Evolutionary conservation across 2,329 filamentous ascomycete genomes (phyloP).

Genomic region (Pseudogymnoascus sp.): DNA sequence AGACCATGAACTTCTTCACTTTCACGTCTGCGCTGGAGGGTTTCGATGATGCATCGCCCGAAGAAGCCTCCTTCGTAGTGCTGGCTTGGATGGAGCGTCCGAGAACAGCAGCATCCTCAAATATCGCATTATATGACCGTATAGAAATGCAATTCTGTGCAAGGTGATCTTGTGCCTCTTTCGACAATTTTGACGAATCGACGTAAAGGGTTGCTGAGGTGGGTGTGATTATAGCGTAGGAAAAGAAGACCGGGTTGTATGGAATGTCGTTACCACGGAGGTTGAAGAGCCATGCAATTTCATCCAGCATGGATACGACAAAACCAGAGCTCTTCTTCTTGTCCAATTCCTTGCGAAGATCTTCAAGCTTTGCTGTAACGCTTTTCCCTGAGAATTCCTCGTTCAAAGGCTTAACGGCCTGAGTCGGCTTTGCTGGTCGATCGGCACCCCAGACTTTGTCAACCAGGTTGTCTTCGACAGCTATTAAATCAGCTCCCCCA

Average conservation of each 20-base stretch:
- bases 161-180: conserved; percentile 62
- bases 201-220: conserved; percentile 73
- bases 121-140: conserved; percentile 75
- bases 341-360: conserved; percentile 81
- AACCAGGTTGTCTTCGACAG: conserved; percentile 76
- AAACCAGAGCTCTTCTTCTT: conserved; percentile 85
- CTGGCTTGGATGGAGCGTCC: conserved; percentile 32
- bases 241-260: conserved; percentile 98
- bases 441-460: conserved; percentile 77
- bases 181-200: conserved; percentile 66
- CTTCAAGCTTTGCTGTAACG: conserved; percentile 72
- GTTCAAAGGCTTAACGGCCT: conserved; percentile 64
- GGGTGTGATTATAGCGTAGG: conserved; percentile 81
- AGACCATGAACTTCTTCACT: conserved; percentile 65
- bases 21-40: conserved; percentile 26
- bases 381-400: conserved; percentile 73
- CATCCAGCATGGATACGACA: conserved; percentile 89
- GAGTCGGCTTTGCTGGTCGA: conserved; percentile 65
- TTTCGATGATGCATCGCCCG: conserved; percentile 25
- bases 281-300: conserved; percentile 98
- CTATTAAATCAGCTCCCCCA: conserved; percentile 67
- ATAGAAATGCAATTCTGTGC: conserved; percentile 60
- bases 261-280: conserved; percentile 89
- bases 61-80: conserved; percentile 22
- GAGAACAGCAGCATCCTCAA: conserved; percentile 64